A percentile compares a stretch with the other conserved stretches of the same genome.
Evolutionary conservation across 768 basidiomycete species (phyloP).

Genomic region (Dacryopinax spathularia): DNA sequence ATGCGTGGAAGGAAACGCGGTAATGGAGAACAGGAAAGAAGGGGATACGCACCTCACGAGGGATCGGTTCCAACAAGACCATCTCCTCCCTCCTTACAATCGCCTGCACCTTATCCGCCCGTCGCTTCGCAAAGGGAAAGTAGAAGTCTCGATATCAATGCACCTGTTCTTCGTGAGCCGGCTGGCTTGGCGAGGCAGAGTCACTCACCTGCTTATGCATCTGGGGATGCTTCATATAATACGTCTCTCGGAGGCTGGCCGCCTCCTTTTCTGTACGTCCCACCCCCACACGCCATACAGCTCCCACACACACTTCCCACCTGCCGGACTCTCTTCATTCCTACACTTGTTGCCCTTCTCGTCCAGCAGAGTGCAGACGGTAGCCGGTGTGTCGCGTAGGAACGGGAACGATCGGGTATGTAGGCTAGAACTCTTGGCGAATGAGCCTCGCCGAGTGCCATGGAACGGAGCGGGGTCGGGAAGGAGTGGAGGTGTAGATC

Average conservation of each 20-base stretch:
- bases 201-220: constrained; percentile 43
- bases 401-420: constrained; percentile 73
- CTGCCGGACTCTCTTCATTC: constrained; percentile 57
- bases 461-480: constrained; percentile 73
- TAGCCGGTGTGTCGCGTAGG: constrained; percentile 62
- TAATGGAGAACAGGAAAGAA: too few relatives aligned
- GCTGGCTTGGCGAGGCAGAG: neutral
- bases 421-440: constrained; percentile 66
- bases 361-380: too few relatives aligned
- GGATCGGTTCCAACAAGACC: constrained; percentile 71
- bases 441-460: constrained; percentile 81
- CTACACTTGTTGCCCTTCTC: constrained; percentile 46
- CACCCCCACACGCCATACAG: constrained; percentile 90
- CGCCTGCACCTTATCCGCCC: constrained; percentile 46
- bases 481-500: constrained; percentile 74
- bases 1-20: too few relatives aligned
- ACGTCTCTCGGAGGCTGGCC: constrained; percentile 68
- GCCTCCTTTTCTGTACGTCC: constrained; percentile 51
- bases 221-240: constrained; percentile 58
- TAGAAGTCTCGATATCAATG: constrained; percentile 83
- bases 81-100: constrained; percentile 39
- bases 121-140: constrained; percentile 56
- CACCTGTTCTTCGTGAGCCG: constrained; percentile 32
- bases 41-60: constrained; percentile 79
- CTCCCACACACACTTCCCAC: constrained; percentile 69